These are phyloP conservation scores for Cadophora gregata DNA, from an alignment of 2,329 filamentous ascomycete species.

Conservation along the genomic window DNA sequence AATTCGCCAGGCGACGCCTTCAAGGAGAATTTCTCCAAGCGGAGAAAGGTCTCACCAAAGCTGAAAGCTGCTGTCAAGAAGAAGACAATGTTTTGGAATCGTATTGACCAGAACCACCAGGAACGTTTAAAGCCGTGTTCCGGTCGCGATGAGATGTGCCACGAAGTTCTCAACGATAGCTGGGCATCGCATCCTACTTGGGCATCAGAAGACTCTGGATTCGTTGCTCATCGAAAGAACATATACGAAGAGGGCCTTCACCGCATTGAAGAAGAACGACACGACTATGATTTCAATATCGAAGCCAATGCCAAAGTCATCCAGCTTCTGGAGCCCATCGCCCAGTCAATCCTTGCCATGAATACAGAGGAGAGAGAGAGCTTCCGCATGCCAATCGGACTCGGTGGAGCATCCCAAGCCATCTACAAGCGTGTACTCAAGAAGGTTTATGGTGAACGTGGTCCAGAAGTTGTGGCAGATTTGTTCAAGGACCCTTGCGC, in stretches of 20 bases:
- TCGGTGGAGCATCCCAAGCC: conserved; percentile 92
- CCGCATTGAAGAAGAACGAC: conserved; percentile 95
- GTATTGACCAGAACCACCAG: conserved; percentile 42
- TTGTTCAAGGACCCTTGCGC: conserved; percentile 84
- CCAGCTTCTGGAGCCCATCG: conserved; percentile 92
- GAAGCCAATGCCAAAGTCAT: conserved; percentile 95
- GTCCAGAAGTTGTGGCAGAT: conserved; percentile 83
- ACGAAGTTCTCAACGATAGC: conserved; percentile 91
- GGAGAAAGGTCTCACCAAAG: conserved; percentile 9
- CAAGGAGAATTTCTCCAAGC: conserved; percentile 1
- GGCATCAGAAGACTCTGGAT: conserved; percentile 97
- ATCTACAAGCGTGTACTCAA: conserved; percentile 98
- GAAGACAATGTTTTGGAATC: neutral
- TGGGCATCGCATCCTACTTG: conserved; percentile 99
- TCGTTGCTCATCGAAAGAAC: conserved; percentile 97
- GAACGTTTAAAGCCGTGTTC: conserved; percentile 92
- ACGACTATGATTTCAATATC: conserved; percentile 98
- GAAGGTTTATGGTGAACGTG: conserved; percentile 94
- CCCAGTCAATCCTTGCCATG: conserved; percentile 86
- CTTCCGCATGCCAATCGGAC: conserved; percentile 81
- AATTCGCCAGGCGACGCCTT: neutral
- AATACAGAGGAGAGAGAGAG: conserved; percentile 70
- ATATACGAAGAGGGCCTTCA: conserved; percentile 93
- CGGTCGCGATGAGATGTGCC: conserved; percentile 92
- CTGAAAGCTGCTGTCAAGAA: conserved; percentile 8